phyloP scores from a whole-genome alignment of 768 basidiomycete genomes.

The Amanita rubescens region DNA sequence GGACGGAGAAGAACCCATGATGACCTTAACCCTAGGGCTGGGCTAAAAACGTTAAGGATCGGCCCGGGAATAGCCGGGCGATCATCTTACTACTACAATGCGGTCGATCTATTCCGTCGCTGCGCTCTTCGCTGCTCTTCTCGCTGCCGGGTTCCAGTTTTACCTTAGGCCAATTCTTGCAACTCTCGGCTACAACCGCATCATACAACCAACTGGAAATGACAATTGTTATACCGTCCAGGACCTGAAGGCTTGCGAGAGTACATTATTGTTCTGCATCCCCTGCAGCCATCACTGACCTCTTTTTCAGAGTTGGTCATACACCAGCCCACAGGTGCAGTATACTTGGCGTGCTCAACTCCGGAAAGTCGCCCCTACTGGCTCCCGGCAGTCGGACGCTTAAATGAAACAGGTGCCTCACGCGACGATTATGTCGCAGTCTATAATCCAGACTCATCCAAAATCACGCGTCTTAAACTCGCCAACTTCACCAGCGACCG shows the following conservation, averaged over 20 bases:
- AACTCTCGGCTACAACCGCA: slow-evolving; percentile 36
- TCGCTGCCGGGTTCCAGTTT: slow-evolving; percentile 33
- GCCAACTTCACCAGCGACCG: slow-evolving; percentile 29
- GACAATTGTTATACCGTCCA: slow-evolving; percentile 40
- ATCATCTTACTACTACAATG: background rate
- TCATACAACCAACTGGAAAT: slow-evolving; percentile 39
- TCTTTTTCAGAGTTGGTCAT: slow-evolving; percentile 43
- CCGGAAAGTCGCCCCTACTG: slow-evolving; percentile 40
- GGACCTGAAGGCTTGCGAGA: slow-evolving; percentile 62
- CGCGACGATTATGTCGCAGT: slow-evolving; percentile 50
- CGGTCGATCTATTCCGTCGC: background rate
- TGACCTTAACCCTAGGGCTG: background rate
- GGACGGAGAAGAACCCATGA: slow-evolving; percentile 24
- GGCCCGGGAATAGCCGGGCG: too few relatives aligned
- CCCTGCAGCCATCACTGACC: background rate
- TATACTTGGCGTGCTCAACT: slow-evolving; percentile 61
- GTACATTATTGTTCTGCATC: slow-evolving; percentile 27
- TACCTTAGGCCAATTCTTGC: slow-evolving; percentile 38
- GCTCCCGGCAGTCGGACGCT: slow-evolving; percentile 35
- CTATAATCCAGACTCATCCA: slow-evolving; percentile 42
- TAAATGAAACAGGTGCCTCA: slow-evolving; percentile 33
- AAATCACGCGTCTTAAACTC: slow-evolving; percentile 38
- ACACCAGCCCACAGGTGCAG: slow-evolving; percentile 46
- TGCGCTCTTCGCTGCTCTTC: slow-evolving; percentile 9
- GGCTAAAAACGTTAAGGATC: background rate